phyloP scores from a whole-genome alignment of 2,329 filamentous ascomycete genomes.

The Epichloe coenophiala region DNA sequence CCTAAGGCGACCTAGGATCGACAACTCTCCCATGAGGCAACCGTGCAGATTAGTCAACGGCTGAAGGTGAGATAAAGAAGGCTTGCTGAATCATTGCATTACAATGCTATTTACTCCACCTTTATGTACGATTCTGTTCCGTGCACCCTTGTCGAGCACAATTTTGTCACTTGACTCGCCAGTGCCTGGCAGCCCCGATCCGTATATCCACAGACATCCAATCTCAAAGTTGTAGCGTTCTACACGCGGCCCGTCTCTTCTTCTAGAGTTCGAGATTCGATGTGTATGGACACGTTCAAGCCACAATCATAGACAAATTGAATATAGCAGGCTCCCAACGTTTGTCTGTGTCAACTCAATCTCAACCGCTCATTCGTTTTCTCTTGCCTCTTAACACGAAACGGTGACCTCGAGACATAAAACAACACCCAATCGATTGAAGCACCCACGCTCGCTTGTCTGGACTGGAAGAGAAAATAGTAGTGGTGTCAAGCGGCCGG shows the following conservation, averaged over 20 bases:
- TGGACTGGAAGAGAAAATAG: neutral
- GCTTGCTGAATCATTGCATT: neutral
- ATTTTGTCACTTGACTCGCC: neutral
- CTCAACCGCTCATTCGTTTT: neutral
- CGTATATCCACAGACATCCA: neutral
- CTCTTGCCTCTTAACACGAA: neutral
- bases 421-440: neutral
- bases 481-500: neutral
- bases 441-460: neutral
- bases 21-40: neutral
- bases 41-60: neutral
- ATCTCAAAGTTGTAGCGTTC: neutral
- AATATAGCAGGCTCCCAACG: neutral
- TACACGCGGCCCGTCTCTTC: neutral
- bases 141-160: neutral
- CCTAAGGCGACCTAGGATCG: neutral
- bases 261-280: neutral
- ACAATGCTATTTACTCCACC: neutral
- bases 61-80: neutral
- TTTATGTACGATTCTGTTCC: neutral
- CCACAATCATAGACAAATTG: neutral
- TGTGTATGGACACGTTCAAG: neutral
- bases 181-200: neutral
- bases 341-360: neutral
- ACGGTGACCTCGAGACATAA: neutral